These are phyloP conservation scores for Chrysoporthe puriensis DNA, from an alignment of 2,329 filamentous ascomycete genomes.

Conservation along the genomic window DNA sequence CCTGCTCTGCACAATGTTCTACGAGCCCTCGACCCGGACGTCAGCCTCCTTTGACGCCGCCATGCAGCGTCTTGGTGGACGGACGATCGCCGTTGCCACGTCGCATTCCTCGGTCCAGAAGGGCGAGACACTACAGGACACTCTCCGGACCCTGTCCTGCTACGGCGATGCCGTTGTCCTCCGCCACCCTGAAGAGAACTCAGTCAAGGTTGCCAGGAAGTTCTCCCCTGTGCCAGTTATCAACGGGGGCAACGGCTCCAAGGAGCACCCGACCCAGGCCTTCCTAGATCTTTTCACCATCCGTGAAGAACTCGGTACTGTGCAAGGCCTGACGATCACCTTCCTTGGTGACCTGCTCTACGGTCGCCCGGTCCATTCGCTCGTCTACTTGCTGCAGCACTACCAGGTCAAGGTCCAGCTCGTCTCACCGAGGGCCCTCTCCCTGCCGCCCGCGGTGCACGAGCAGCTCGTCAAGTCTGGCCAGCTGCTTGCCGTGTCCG, in stretches of 20 bases:
- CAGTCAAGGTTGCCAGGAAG: conserved; percentile 80
- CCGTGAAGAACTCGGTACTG: conserved; percentile 93
- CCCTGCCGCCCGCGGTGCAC: conserved; percentile 75
- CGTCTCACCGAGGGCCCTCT: conserved; percentile 78
- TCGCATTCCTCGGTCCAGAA: conserved; percentile 88
- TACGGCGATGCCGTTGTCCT: conserved; percentile 97
- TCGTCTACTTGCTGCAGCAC: conserved; percentile 91
- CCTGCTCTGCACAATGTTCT: conserved; percentile 92
- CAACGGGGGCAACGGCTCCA: conserved; percentile 94
- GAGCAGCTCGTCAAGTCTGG: conserved; percentile 73
- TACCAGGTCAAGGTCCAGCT: conserved; percentile 96
- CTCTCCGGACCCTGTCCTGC: conserved; percentile 88
- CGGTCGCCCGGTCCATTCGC: conserved; percentile 91
- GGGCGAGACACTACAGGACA: conserved; percentile 92
- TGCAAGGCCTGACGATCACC: conserved; percentile 93
- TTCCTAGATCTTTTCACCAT: conserved; percentile 99
- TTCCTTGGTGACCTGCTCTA: conserved; percentile 93
- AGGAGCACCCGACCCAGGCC: conserved; percentile 96
- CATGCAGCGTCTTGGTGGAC: conserved; percentile 95
- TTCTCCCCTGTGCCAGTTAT: conserved; percentile 91
- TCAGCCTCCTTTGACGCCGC: conserved; percentile 96
- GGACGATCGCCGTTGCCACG: conserved; percentile 81
- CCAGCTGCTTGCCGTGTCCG: conserved; percentile 76
- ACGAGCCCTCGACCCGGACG: conserved; percentile 94
- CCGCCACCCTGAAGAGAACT: conserved; percentile 83